These are phyloP conservation scores for Pythium vanterpoolii DNA, from an alignment of 352 stramenopile genomes.

Conservation along the genomic window DNA sequence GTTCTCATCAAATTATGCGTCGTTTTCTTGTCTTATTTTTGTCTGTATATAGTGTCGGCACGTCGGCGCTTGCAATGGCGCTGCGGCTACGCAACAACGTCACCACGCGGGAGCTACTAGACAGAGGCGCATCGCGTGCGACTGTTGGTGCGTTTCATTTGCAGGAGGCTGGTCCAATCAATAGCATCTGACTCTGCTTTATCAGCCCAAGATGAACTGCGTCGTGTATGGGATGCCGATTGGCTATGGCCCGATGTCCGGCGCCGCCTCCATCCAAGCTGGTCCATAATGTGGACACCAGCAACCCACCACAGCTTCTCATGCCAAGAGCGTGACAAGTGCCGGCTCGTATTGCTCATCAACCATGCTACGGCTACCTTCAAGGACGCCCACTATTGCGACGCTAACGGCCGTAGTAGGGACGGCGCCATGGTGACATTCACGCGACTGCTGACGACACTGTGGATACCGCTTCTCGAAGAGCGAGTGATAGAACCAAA, in stretches of 20 bases:
- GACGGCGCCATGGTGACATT: not conserved
- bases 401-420: not conserved
- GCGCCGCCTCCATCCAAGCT: slow-evolving; percentile 45
- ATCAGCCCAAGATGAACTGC: slow-evolving; percentile 29
- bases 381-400: not conserved
- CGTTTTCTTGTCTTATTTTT: not conserved
- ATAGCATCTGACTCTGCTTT: not conserved
- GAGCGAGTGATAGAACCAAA: not conserved
- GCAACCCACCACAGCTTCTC: slow-evolving; percentile 51
- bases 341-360: slow-evolving; percentile 46
- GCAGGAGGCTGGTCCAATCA: too few relatives aligned
- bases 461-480: too few relatives aligned
- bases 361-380: slow-evolving; percentile 30
- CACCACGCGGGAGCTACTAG: slow-evolving; percentile 40
- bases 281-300: slow-evolving; percentile 60
- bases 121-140: slow-evolving; percentile 46
- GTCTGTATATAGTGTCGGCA: slow-evolving; percentile 34
- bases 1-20: too few relatives aligned
- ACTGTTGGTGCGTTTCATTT: slow-evolving; percentile 51
- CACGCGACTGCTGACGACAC: too few relatives aligned
- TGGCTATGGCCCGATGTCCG: slow-evolving; percentile 41
- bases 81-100: slow-evolving; percentile 42
- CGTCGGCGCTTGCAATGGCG: slow-evolving; percentile 55
- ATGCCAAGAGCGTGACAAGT: slow-evolving; percentile 49
- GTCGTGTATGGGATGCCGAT: slow-evolving; percentile 16